Evolutionary conservation across 257 asterid genomes (phyloP).

Genomic region (Echium plantagineum): DNA sequence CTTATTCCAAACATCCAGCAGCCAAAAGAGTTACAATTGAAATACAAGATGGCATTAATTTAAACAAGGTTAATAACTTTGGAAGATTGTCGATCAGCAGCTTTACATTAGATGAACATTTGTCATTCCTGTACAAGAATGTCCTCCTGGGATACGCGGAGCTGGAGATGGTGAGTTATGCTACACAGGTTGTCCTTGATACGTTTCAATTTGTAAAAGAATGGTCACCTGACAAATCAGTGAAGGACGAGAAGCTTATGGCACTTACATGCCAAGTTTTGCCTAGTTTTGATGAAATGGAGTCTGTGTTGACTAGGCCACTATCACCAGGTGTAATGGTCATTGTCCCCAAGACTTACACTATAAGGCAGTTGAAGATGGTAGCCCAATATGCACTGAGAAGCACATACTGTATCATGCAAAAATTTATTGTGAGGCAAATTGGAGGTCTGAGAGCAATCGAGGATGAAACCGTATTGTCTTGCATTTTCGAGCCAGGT

Average conservation of each 20-base stretch:
- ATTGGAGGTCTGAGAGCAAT: conserved; percentile 57
- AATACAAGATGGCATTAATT: conserved; percentile 8
- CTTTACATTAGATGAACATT: conserved; percentile 27
- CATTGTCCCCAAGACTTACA: conserved; percentile 34
- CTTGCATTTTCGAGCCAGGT: conserved; percentile 23
- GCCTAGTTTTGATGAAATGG: conserved; percentile 74
- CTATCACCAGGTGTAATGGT: conserved; percentile 63
- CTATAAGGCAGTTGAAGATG: conserved; percentile 39
- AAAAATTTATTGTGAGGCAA: conserved; percentile 46
- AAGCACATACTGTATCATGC: conserved; percentile 60
- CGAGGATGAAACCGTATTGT: conserved; percentile 35
- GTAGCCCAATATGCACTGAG: conserved; percentile 56
- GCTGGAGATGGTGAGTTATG: conserved; percentile 15
- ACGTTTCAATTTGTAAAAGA: conserved; percentile 45
- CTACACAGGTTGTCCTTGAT: conserved; percentile 25
- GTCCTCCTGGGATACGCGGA: conserved; percentile 31
- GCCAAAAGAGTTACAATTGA: conserved; percentile 23
- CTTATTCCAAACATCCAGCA: conserved; percentile 12
- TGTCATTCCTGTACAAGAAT: conserved; percentile 35
- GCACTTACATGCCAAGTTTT: conserved; percentile 42
- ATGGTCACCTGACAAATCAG: conserved; percentile 24
- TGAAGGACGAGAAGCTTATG: conserved; percentile 16
- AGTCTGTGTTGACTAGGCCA: conserved; percentile 35
- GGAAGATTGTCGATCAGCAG: conserved; percentile 17
- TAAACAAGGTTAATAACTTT: conserved; percentile 7